Base-by-base conservation (phyloP, 176 grass and related monocot genomes). In the Neostapfia colusana region DNA sequence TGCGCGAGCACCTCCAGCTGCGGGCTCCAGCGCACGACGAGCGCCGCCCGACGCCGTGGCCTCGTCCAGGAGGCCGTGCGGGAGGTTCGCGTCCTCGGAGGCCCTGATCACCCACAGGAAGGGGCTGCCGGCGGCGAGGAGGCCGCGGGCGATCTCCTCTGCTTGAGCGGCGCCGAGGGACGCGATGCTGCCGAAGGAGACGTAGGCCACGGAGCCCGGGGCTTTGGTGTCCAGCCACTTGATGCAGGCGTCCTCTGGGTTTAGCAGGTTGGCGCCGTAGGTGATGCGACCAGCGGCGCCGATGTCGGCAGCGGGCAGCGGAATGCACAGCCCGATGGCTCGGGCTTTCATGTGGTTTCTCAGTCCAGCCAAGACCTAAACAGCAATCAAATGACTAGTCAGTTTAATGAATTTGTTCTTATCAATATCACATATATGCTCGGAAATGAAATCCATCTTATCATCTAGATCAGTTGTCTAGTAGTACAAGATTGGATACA, bases 61-160 rank as follows among this genome's bases (percentile, higher is more conserved):
- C 2, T 6, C 18, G 51, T 77, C 63, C 10, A 75, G 84, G 36
- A 85, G 61, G 46, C 63, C 70, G 39, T 50, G 28, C 8, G 80
- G 88, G 37, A 91, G 41, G 39, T 46, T 58, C 35, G 63, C 44
- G 48, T 81, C 73, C 40, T 84, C 85, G 13, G 81, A 10, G 56
- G 72, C 71, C 48, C 87, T 85, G 58, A 96, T 62, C 42, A 92
- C 93, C 93, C 93, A 96, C 56, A 96, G 66, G 69, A 92, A 96
- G 12, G 82, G 73, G 69, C 48, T 59, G 26, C 54, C 62, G 60
- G 57, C 66, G 4, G 56, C 49, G 72, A 76, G 65, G 63, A 92
- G 92, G n/a, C 79, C 89, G 48, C 34, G 37, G 0, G 84, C 65
- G 11, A 89, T 59, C 59, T 96, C 89, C 68, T 81, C 56, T 45